Percentiles rank a stretch among this genome's conserved stretches.
Evolutionary conservation across 2,329 filamentous ascomycete species (phyloP).

Genomic region (Aspergillus sp.): DNA sequence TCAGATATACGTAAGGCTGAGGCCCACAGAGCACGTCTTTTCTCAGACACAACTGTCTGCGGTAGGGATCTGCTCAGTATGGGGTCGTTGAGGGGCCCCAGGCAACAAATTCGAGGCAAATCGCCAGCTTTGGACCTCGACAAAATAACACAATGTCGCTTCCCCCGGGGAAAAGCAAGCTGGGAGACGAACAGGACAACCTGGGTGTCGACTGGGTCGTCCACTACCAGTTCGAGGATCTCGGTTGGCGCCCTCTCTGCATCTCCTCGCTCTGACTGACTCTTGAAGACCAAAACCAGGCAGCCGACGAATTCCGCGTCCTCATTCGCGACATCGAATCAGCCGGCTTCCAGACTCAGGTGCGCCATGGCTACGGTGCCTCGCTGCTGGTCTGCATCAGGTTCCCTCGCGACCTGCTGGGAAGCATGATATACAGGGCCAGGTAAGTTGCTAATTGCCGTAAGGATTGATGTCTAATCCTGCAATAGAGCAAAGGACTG

Average conservation of each 20-base stretch:
- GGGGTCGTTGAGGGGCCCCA: no score
- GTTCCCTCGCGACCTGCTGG: constrained; percentile 66
- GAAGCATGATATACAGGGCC: constrained; percentile 72
- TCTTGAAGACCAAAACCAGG: constrained; percentile 53
- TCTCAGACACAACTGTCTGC: no score
- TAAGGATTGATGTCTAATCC: no score
- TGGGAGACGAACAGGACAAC: constrained; percentile 39
- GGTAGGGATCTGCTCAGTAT: no score
- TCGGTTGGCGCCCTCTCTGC: constrained; percentile 41
- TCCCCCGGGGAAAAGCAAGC: constrained; percentile 12
- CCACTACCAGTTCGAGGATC: constrained; percentile 61
- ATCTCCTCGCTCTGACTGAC: background rate
- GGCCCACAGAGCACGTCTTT: no score
- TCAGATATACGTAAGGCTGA: no score
- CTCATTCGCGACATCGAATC: constrained; percentile 65
- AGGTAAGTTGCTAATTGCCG: no score
- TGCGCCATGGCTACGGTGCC: constrained; percentile 65
- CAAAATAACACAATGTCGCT: constrained; percentile 23
- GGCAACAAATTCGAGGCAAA: no score
- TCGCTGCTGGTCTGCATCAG: constrained; percentile 77
- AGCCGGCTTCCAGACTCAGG: constrained; percentile 79
- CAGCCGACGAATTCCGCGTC: constrained; percentile 65
- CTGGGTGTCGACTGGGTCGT: constrained; percentile 82
- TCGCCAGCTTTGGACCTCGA: no score
- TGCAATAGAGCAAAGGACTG: constrained; percentile 76